Conservation (phyloP, 1,139 yeast genomes). For the Hansenula lynferdii region DNA sequence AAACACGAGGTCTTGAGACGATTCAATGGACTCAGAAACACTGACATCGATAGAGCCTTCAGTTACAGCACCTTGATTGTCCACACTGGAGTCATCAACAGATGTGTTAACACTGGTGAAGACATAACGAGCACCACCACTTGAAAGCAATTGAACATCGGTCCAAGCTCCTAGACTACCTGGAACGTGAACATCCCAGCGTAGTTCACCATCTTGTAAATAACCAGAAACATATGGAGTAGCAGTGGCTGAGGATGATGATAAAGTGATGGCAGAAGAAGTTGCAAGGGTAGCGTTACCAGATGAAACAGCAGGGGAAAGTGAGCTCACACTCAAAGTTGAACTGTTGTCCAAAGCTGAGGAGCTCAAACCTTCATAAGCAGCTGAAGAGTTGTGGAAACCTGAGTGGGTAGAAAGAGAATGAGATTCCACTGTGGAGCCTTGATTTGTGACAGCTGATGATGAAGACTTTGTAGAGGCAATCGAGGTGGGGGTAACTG, state of each 20-base stretch:
- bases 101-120: slow-evolving; percentile 12
- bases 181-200: slow-evolving; percentile 19
- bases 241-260: slow-evolving; percentile 2
- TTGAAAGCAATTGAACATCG: slow-evolving; percentile 12
- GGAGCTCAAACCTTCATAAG: neutral
- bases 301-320: neutral
- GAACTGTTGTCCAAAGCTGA: neutral
- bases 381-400: slow-evolving; percentile 3
- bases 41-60: slow-evolving; percentile 2
- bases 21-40: slow-evolving; percentile 6
- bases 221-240: slow-evolving; percentile 15
- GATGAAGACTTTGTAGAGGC: slow-evolving; percentile 5
- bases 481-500: neutral
- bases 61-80: neutral
- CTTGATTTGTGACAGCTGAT: neutral
- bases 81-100: slow-evolving; percentile 18
- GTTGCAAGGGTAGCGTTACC: too few relatives aligned
- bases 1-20: slow-evolving; percentile 3
- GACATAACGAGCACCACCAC: slow-evolving; percentile 14
- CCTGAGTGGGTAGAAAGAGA: neutral
- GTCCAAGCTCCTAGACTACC: slow-evolving; percentile 19
- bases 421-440: slow-evolving; percentile 1
- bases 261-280: neutral
- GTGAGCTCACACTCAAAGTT: neutral
- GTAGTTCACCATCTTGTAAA: slow-evolving; percentile 19